Percentiles rank a stretch among this genome's conserved stretches.
Conservation (phyloP, 768 basidiomycete genomes). For the Phylloporus sp. region DNA sequence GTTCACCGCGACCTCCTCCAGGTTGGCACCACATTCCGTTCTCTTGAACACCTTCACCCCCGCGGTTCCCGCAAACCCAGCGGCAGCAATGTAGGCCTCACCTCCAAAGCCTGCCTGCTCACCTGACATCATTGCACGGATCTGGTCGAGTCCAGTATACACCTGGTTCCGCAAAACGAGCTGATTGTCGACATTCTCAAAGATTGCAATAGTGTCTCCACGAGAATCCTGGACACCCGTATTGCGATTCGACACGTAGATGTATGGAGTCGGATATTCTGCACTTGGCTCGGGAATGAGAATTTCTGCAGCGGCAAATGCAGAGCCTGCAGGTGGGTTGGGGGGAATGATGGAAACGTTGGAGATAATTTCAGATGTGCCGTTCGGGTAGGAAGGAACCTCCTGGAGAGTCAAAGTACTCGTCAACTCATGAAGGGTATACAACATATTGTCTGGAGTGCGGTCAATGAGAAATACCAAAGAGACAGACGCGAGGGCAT, state of each 20-base stretch:
- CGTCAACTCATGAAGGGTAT: conserved; percentile 50
- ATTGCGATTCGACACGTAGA: conserved; percentile 70
- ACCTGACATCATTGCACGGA: conserved; percentile 63
- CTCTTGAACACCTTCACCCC: conserved; percentile 57
- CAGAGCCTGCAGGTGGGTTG: conserved; percentile 34
- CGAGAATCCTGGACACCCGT: conserved; percentile 44
- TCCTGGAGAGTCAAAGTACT: conserved; percentile 55
- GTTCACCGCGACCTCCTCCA: conserved; percentile 51
- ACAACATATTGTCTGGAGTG: conserved; percentile 43
- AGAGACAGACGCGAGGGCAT: not conserved
- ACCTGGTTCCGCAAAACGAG: conserved; percentile 48
- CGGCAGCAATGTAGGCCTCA: conserved; percentile 52
- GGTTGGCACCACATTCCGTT: conserved; percentile 46
- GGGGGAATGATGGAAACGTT: conserved; percentile 45
- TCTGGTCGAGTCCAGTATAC: conserved; percentile 58
- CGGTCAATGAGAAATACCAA: not conserved
- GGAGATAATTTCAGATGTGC: conserved; percentile 46
- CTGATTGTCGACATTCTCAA: conserved; percentile 37
- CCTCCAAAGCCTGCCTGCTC: conserved; percentile 35
- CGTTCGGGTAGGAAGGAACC: conserved; percentile 42
- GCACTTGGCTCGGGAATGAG: conserved; percentile 47
- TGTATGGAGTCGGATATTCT: conserved; percentile 46
- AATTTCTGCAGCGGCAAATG: conserved; percentile 56
- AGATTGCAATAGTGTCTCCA: conserved; percentile 63
- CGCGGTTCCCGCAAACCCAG: conserved; percentile 46